Conservation (phyloP, 2,329 filamentous ascomycete species). For the Ophiognomonia clavigignenti-juglandacearum region DNA sequence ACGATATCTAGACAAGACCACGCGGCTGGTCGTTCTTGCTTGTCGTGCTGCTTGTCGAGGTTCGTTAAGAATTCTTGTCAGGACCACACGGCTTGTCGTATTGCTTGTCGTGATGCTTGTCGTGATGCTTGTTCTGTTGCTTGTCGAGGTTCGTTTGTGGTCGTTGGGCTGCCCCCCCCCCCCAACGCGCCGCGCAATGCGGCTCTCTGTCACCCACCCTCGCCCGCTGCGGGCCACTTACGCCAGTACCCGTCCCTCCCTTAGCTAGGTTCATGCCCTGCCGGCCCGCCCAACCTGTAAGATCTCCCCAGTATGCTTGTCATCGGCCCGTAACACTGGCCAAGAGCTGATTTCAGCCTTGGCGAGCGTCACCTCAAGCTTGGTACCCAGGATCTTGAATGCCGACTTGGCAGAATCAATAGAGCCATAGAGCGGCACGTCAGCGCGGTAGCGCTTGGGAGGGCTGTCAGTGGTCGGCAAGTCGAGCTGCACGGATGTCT, state of each 20-base stretch:
- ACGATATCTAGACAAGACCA: too few species aligned
- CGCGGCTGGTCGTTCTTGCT: too few species aligned
- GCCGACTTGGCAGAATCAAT: conserved; percentile 73
- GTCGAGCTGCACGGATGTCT: conserved; percentile 65
- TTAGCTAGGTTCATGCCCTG: conserved; percentile 22
- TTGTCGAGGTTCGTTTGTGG: too few species aligned
- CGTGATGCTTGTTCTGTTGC: too few species aligned
- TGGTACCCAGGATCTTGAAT: conserved; percentile 82
- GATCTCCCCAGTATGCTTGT: conserved; percentile 66
- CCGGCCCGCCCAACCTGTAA: conserved; percentile 84
- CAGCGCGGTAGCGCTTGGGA: conserved; percentile 71
- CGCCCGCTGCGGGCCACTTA: background rate
- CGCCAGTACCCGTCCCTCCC: conserved; percentile 1
- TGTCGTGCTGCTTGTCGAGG: too few species aligned
- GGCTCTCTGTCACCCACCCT: background rate
- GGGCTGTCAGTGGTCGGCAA: conserved; percentile 75
- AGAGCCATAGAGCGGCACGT: conserved; percentile 68
- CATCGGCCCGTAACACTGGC: conserved; percentile 79
- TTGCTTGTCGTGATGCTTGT: too few species aligned
- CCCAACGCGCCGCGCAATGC: background rate
- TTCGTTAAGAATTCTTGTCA: too few species aligned
- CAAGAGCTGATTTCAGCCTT: conserved; percentile 73
- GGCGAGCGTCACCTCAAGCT: conserved; percentile 73
- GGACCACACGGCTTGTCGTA: too few species aligned
- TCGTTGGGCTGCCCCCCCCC: too few species aligned